Percentiles rank a stretch among this genome's conserved stretches.
These are phyloP conservation scores for Phytophthora vignae DNA, from an alignment of 352 stramenopile genomes.

Conservation along the genomic window DNA sequence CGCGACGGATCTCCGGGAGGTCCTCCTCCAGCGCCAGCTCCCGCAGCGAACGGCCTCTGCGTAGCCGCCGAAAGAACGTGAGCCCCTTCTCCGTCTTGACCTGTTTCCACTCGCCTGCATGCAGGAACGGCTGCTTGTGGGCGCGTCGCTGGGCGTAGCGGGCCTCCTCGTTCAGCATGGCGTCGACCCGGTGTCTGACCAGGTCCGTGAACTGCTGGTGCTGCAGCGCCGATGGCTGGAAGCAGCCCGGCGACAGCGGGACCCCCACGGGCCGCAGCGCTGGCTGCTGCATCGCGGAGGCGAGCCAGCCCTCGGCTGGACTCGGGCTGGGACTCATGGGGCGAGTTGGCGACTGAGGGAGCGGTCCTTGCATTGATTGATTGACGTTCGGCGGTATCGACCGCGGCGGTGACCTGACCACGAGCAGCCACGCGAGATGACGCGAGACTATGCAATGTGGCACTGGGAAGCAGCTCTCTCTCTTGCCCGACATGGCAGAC, in stretches of 20 bases:
- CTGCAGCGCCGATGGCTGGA: conserved; percentile 42
- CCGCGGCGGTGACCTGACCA: background rate
- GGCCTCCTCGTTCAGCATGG: conserved; percentile 34
- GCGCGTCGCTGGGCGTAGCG: conserved; percentile 36
- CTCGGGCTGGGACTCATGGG: too few relatives aligned
- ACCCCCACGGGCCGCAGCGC: conserved; percentile 28
- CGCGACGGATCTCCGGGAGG: conserved; percentile 31
- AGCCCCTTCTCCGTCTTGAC: conserved; percentile 44
- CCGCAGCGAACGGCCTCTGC: conserved; percentile 33
- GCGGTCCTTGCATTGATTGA: too few relatives aligned
- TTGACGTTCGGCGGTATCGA: background rate
- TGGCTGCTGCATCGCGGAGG: background rate
- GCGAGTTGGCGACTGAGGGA: conserved; percentile 21
- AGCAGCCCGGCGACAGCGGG: conserved; percentile 40
- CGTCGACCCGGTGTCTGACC: conserved; percentile 38
- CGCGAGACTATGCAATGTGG: conserved; percentile 26
- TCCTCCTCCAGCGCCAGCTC: conserved; percentile 41
- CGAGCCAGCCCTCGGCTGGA: background rate
- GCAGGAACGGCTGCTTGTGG: conserved; percentile 39
- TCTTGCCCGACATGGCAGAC: conserved; percentile 15
- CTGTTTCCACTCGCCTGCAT: conserved; percentile 56
- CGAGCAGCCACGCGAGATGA: conserved; percentile 20
- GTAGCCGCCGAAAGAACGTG: conserved; percentile 53
- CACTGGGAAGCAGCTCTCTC: conserved; percentile 1
- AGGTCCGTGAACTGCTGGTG: conserved; percentile 42